These are phyloP conservation scores for Achlya hypogyna DNA, from an alignment of 352 stramenopile species.

Conservation along the genomic window DNA sequence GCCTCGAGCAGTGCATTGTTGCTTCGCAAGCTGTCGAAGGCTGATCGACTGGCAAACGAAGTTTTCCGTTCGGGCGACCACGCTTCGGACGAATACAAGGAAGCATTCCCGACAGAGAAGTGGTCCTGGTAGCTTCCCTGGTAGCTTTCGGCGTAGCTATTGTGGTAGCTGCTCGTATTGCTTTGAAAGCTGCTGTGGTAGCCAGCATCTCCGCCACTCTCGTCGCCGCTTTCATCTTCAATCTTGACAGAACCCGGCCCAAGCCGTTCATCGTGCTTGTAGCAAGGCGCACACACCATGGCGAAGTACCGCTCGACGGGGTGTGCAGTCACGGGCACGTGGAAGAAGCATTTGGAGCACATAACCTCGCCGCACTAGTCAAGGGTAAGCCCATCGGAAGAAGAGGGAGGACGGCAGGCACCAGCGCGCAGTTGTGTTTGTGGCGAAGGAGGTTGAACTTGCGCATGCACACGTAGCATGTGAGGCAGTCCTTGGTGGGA, in stretches of 20 bases:
- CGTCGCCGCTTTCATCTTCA: not conserved
- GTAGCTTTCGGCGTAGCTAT: not conserved
- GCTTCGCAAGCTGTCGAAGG: not conserved
- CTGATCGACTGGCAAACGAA: not conserved
- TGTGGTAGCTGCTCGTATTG: not conserved
- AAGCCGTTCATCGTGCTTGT: not conserved
- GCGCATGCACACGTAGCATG: conserved; percentile 77
- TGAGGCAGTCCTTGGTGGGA: conserved; percentile 74
- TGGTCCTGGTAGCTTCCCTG: not conserved
- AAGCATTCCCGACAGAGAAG: not conserved
- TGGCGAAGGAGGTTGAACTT: conserved; percentile 82
- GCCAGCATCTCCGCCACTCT: not conserved
- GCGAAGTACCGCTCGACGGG: not conserved
- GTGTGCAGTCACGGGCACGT: not conserved
- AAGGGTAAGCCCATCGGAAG: not conserved
- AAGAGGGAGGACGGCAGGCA: conserved; percentile 22
- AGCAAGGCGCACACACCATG: not conserved
- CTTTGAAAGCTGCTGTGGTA: not conserved
- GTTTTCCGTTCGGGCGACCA: not conserved
- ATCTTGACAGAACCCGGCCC: not conserved
- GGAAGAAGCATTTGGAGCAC: conserved; percentile 54
- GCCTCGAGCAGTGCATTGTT: not conserved
- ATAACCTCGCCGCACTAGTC: conserved; percentile 75
- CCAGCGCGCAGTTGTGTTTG: conserved; percentile 85
- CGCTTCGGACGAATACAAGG: not conserved